A percentile compares a stretch with the other conserved stretches of the same genome.
phyloP scores from a whole-genome alignment of 768 basidiomycete species.

The Calocybe indica region DNA sequence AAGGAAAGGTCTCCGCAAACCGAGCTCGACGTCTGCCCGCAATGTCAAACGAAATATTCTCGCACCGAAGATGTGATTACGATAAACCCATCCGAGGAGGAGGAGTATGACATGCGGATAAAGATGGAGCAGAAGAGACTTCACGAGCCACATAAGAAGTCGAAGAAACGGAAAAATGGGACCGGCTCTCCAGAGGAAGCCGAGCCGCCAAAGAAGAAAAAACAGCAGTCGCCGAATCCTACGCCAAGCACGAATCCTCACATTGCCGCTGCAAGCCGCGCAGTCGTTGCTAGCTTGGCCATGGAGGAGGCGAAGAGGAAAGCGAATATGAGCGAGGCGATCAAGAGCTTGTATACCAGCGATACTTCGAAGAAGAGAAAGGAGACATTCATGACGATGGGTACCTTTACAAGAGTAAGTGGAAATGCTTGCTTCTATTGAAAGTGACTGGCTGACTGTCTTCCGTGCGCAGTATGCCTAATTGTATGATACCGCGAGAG shows the following conservation, averaged over 20 bases:
- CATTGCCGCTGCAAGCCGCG: slow-evolving; percentile 53
- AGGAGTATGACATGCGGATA: slow-evolving; percentile 51
- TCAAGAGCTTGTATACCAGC: slow-evolving; percentile 75
- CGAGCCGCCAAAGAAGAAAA: slow-evolving; percentile 41
- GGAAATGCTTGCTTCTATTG: neutral
- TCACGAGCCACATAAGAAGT: slow-evolving; percentile 47
- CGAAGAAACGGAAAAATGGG: slow-evolving; percentile 51
- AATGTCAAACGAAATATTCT: slow-evolving; percentile 70
- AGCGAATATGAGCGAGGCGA: slow-evolving; percentile 78
- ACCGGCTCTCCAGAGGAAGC: slow-evolving; percentile 26
- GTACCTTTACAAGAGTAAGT: slow-evolving; percentile 86
- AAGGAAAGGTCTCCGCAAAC: slow-evolving; percentile 18
- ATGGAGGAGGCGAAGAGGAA: slow-evolving; percentile 81
- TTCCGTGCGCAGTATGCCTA: neutral
- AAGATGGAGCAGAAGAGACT: slow-evolving; percentile 55
- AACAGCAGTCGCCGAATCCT: slow-evolving; percentile 25
- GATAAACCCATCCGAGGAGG: slow-evolving; percentile 69
- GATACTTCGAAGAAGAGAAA: slow-evolving; percentile 49
- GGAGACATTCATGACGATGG: slow-evolving; percentile 89
- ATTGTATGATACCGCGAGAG: too few relatives aligned
- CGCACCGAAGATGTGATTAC: slow-evolving; percentile 45
- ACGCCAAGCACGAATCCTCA: slow-evolving; percentile 44
- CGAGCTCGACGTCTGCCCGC: slow-evolving; percentile 60
- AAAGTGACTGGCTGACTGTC: neutral
- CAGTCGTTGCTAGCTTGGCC: slow-evolving; percentile 67